Conservation (phyloP, 306 rosid species). For the Pterocarpus santalinus region DNA sequence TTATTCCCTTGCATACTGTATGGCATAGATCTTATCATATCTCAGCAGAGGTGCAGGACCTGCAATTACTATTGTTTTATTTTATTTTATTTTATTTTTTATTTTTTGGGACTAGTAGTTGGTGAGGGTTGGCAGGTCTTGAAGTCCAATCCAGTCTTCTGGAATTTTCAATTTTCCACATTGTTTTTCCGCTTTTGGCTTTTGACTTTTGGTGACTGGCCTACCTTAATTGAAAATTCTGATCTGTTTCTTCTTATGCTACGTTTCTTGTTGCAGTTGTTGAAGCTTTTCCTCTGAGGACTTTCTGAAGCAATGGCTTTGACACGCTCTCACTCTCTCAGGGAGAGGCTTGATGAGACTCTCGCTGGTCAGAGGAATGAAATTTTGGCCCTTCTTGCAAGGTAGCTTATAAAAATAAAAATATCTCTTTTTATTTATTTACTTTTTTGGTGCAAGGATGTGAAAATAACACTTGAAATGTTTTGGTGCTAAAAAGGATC, state of each 20-base stretch:
- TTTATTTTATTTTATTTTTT: not conserved
- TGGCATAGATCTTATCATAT: slow-evolving; percentile 11
- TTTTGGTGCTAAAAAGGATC: slow-evolving; percentile 44
- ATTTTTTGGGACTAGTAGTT: slow-evolving; percentile 33
- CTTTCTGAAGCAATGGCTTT: slow-evolving; percentile 50
- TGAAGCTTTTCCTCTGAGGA: slow-evolving; percentile 14
- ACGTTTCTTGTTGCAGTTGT: slow-evolving; percentile 12
- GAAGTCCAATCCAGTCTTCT: slow-evolving; percentile 34
- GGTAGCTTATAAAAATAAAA: slow-evolving; percentile 32
- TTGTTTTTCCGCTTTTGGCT: not conserved
- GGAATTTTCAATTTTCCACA: slow-evolving; percentile 16
- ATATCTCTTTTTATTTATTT: not conserved
- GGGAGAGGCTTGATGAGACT: slow-evolving; percentile 59
- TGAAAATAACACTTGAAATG: slow-evolving; percentile 21
- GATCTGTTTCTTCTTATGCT: slow-evolving; percentile 6
- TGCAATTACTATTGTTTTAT: slow-evolving; percentile 11
- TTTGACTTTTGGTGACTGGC: slow-evolving; percentile 44
- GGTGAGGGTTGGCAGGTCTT: slow-evolving; percentile 47
- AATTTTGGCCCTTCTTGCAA: slow-evolving; percentile 53
- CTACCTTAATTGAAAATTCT: slow-evolving; percentile 1
- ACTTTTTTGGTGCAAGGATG: slow-evolving; percentile 1
- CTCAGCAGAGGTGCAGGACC: slow-evolving; percentile 3
- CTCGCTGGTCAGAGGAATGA: slow-evolving; percentile 54
- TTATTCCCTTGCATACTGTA: slow-evolving; percentile 42
- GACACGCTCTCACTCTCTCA: slow-evolving; percentile 52